phyloP scores from a whole-genome alignment of 2,329 filamentous ascomycete species.

The Monosporascus sp. region DNA sequence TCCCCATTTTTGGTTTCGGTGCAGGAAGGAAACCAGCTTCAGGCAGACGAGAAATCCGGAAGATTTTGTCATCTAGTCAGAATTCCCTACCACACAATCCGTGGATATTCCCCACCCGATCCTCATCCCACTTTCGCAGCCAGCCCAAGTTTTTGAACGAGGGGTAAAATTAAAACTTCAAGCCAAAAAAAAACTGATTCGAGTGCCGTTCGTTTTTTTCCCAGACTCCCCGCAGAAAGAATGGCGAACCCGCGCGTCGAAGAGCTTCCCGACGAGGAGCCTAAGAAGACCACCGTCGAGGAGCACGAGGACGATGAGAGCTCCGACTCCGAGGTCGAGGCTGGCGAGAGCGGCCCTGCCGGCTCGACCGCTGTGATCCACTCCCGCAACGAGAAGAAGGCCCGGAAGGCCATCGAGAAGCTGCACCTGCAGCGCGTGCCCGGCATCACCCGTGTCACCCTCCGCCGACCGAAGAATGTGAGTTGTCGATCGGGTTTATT shows the following conservation, averaged over 20 bases:
- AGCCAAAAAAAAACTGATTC: neutral
- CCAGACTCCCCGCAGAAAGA: constrained; percentile 10
- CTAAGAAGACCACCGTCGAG: constrained; percentile 73
- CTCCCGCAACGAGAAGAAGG: constrained; percentile 99
- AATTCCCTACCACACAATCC: too few relatives aligned
- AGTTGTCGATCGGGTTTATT: constrained; percentile 38
- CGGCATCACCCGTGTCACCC: constrained; percentile 96
- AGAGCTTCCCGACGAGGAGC: constrained; percentile 90
- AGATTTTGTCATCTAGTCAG: too few relatives aligned
- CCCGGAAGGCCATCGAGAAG: constrained; percentile 98
- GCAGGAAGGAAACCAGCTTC: too few relatives aligned
- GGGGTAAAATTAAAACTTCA: neutral
- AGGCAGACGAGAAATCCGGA: too few relatives aligned
- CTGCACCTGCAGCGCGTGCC: constrained; percentile 92
- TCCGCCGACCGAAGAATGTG: constrained; percentile 98
- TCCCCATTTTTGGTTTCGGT: too few relatives aligned
- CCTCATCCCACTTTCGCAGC: too few relatives aligned
- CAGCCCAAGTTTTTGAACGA: neutral
- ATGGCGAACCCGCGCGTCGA: constrained; percentile 99
- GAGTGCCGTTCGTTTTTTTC: constrained; percentile 9
- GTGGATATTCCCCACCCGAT: too few relatives aligned
- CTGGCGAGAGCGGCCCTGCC: constrained; percentile 61
- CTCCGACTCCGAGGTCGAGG: constrained; percentile 74
- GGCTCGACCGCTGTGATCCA: constrained; percentile 88
- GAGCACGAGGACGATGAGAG: constrained; percentile 64